phyloP scores from a whole-genome alignment of 1,284 basidiomycete genomes.

The Microbotryum silenes-acaulis region DNA sequence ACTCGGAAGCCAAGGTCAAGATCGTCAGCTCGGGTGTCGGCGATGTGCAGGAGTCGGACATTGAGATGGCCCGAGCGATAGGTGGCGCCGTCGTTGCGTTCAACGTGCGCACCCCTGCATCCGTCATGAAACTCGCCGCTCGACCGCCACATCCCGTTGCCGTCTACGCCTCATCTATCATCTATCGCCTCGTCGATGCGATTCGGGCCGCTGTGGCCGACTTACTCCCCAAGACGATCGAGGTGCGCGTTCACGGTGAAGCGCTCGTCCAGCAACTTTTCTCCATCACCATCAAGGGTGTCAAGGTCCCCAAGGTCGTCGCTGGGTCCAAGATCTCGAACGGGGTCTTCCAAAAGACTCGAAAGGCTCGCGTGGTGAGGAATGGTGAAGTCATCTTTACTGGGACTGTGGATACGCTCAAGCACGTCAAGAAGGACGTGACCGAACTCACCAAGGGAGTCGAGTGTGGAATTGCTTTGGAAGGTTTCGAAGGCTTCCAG shows the following conservation, averaged over 20 bases:
- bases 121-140: conserved; percentile 53
- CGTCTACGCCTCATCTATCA: conserved; percentile 68
- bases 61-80: conserved; percentile 77
- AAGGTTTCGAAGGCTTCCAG: conserved; percentile 61
- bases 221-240: conserved; percentile 66
- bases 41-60: conserved; percentile 78
- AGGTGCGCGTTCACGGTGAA: conserved; percentile 73
- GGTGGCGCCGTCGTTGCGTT: conserved; percentile 85
- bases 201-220: conserved; percentile 62
- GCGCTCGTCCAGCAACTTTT: conserved; percentile 77
- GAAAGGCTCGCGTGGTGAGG: conserved; percentile 63
- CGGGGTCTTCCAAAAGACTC: conserved; percentile 63
- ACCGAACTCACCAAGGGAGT: conserved; percentile 79
- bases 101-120: conserved; percentile 66
- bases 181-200: conserved; percentile 83
- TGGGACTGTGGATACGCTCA: conserved; percentile 80
- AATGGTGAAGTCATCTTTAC: conserved; percentile 45
- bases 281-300: conserved; percentile 66
- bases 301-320: conserved; percentile 56
- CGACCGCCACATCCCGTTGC: conserved; percentile 52
- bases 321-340: conserved; percentile 83
- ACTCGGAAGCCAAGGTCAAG: conserved; percentile 71
- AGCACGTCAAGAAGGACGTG: conserved; percentile 85
- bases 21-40: conserved; percentile 79
- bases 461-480: conserved; percentile 83